These are phyloP conservation scores for Glutinoglossum americanum DNA, from an alignment of 495 filamentous ascomycete genomes.

Conservation along the genomic window DNA sequence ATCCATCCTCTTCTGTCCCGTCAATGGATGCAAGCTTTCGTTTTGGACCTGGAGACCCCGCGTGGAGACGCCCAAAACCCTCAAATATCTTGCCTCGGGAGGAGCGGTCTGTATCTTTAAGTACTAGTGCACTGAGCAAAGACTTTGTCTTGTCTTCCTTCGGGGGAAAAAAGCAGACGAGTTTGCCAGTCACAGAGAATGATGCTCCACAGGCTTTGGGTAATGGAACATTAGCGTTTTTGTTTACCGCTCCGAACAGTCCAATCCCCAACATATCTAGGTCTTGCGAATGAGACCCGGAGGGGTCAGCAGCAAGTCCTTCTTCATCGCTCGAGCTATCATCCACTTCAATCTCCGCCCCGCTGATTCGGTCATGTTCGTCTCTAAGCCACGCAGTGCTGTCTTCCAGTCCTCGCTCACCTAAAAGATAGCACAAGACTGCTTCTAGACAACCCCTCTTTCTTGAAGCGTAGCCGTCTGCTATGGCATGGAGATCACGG, in stretches of 20 bases:
- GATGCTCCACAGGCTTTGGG: slow-evolving; percentile 53
- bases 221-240: slow-evolving; percentile 55
- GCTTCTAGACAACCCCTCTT: slow-evolving; percentile 66
- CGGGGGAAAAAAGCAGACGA: slow-evolving; percentile 74
- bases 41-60: slow-evolving; percentile 28
- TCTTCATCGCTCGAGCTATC: slow-evolving; percentile 60
- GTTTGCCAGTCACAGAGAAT: slow-evolving; percentile 55
- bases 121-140: slow-evolving; percentile 37
- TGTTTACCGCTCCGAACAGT: slow-evolving; percentile 33
- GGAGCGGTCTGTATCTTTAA: slow-evolving; percentile 35
- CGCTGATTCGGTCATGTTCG: slow-evolving; percentile 26
- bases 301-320: slow-evolving; percentile 25
- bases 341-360: slow-evolving; percentile 29
- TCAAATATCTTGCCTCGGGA: slow-evolving; percentile 55
- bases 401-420: slow-evolving; percentile 56
- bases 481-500: slow-evolving; percentile 46
- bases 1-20: slow-evolving; percentile 27
- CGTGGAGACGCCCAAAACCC: slow-evolving; percentile 62
- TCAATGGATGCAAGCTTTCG: slow-evolving; percentile 25
- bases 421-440: slow-evolving; percentile 60
- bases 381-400: slow-evolving; percentile 45
- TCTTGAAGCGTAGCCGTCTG: slow-evolving; percentile 40
- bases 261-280: slow-evolving; percentile 32
- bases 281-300: slow-evolving; percentile 20
- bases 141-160: slow-evolving; percentile 51